Evolutionary conservation across 2,329 filamentous ascomycete species (phyloP), one percentile per base, ranked within the genome.

Genomic region (Epichloe festucae): DNA sequence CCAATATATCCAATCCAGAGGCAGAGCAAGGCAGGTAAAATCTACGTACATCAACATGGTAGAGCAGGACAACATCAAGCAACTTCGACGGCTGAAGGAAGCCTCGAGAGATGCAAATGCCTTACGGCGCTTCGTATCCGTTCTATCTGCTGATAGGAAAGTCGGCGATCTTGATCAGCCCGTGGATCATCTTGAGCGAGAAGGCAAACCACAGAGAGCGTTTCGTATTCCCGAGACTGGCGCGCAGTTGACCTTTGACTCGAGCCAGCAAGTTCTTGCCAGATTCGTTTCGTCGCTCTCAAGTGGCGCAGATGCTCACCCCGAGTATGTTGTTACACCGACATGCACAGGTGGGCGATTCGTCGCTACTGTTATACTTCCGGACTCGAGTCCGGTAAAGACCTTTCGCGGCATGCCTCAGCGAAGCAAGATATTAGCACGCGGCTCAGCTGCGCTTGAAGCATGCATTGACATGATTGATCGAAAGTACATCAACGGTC

Each of bases 1-100:
- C 49, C 87, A 95, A 62, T 97, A 96, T 63, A 83, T 97, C 19
- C 93, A 98, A 65, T 96, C 90, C 14, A 80, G 89, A 55, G 93
- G 93, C 0, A 80, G 93, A 50, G 93, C 93, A 12, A 79, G 93
- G 40, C 85, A 89, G 60, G 66, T 70, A 0, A 77, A 84, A 51
- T 97, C 93, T 0, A 82, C 78, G 56, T 96, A 91, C 64, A 77
- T 90, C 36, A 87, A 87, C 60, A 90, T 98, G 86, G 64, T 88
- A 2, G 90, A 97, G 62, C 62, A 67, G 1, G 77, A 76, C 7
- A 95, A 95, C 59, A 56, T 65, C 12, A 69, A 71, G 0, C 85
- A 95, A 48, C 58, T 64, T 1, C 67, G 74, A 39, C 70, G 72
- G n/a, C 63, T 87, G 2, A 65, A 72, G 10, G 78, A 87, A 56